Conservation (phyloP, 2,329 filamentous ascomycete species). For the Neofusicoccum parvum region DNA sequence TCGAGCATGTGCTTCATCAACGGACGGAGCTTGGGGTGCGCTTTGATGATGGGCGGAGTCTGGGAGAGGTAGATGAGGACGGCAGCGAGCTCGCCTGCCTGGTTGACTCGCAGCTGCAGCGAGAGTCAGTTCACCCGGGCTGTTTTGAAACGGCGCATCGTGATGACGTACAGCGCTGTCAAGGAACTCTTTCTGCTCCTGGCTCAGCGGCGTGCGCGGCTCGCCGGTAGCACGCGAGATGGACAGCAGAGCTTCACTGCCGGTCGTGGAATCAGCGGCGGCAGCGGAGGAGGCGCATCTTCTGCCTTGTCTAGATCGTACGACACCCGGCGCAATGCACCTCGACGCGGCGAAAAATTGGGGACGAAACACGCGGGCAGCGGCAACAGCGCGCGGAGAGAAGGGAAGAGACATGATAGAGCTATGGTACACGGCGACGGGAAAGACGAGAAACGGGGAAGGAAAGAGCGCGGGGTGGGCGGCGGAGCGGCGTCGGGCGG, state of each 20-base stretch:
- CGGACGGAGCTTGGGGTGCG: conserved; percentile 83
- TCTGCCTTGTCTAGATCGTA: not conserved
- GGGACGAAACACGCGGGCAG: conserved; percentile 1
- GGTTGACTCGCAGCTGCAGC: conserved; percentile 82
- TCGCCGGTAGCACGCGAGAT: not conserved
- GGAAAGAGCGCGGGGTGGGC: not conserved
- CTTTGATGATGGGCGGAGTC: conserved; percentile 74
- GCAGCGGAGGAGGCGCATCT: conserved; percentile 14
- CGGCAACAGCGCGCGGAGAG: not conserved
- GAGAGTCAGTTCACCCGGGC: not conserved
- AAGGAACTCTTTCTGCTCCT: conserved; percentile 39
- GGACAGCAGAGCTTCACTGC: not conserved
- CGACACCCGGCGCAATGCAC: not conserved
- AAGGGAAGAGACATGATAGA: not conserved
- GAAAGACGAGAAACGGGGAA: not conserved
- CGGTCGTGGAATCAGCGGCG: not conserved
- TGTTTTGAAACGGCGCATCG: not conserved
- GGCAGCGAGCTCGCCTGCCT: conserved; percentile 95
- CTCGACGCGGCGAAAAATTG: not conserved
- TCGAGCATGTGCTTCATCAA: conserved; percentile 98
- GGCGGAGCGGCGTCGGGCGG: not conserved
- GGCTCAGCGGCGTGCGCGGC: conserved; percentile 29
- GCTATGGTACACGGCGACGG: not conserved
- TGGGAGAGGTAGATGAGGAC: conserved; percentile 92
- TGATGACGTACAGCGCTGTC: conserved; percentile 34